Evolutionary conservation across 192 early-diverging fungal species (phyloP).

Genomic region (Phlyctochytrium arcticum): DNA sequence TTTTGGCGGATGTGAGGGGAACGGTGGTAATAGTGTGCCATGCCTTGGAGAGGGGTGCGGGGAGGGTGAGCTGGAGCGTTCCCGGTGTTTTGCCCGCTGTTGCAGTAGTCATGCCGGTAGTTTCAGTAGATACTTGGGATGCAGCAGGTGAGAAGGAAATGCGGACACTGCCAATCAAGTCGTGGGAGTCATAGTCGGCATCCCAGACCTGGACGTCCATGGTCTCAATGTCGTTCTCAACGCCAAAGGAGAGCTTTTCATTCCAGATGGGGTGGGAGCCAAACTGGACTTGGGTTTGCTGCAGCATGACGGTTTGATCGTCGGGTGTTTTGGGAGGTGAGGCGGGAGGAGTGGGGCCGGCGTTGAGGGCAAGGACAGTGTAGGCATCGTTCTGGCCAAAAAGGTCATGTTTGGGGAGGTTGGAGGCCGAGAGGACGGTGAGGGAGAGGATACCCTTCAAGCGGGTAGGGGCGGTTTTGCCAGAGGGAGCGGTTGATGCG

Average conservation of each 20-base stretch:
- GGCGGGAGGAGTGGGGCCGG: too few relatives aligned
- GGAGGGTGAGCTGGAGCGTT: too few relatives aligned
- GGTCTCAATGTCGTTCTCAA: background rate
- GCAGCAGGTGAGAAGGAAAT: background rate
- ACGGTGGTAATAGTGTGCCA: too few relatives aligned
- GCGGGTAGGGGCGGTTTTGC: background rate
- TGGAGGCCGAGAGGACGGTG: slow-evolving; percentile 6
- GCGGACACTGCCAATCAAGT: background rate
- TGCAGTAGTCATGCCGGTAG: too few relatives aligned
- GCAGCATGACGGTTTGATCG: too few relatives aligned
- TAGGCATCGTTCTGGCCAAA: slow-evolving; percentile 6
- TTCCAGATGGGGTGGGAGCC: slow-evolving; percentile 4
- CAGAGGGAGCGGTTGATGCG: background rate
- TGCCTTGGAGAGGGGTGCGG: too few relatives aligned
- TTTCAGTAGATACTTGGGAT: too few relatives aligned
- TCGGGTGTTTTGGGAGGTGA: too few relatives aligned
- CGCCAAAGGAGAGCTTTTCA: background rate
- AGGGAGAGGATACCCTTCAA: slow-evolving; percentile 8
- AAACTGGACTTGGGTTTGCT: background rate
- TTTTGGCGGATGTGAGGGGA: too few relatives aligned
- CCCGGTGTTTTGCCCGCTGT: too few relatives aligned
- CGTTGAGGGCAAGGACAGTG: background rate
- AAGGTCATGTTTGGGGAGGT: slow-evolving; percentile 5
- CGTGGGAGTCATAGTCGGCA: background rate
- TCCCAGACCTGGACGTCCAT: background rate